Base-by-base conservation (phyloP, 1,284 basidiomycete species). In the Fomitopsis palustris region DNA sequence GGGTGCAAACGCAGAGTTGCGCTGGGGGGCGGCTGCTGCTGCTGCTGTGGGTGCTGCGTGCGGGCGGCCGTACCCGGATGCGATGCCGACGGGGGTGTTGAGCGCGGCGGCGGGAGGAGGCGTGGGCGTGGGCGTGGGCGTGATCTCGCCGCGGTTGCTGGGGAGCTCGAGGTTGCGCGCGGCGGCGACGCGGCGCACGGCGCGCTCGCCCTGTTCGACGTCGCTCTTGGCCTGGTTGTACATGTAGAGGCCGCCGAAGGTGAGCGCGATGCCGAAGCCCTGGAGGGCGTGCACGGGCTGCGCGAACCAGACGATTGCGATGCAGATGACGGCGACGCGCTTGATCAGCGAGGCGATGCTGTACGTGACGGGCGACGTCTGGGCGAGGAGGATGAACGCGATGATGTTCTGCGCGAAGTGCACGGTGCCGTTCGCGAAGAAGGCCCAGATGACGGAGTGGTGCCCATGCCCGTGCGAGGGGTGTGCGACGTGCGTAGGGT, bases 321-420 rank as follows among this genome's bases (percentile, higher is more conserved):
- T 89, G 75, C 95, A 95, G 69, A 99, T 99, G 67, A 99, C 97
- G 49, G 92, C 95, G 58, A 99, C 95, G 33, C 97, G 92, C 78
- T 99, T 99, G 78, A 98, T 88, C 66, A 99, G 86, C 12, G 93
- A 96, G 0, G 96, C 97, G 72, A 99, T 98, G 52, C 93, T 96
- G 78, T 99, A 99, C 0, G 97, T 99, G 61, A 99, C 97, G 6
- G 96, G 97, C 8, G 96, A 98, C 1, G 96, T 97, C 37, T 93
- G 92, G 1, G 94, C 88, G 27, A 99, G 86, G 67, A 99, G 95
- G 66, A 95, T 84, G 77, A 99, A 99, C 21, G 97, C 97, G 65
- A 99, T 90, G 69, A 99, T 89, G 79, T 95, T 98, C 75, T 99
- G 97, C 0, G 87, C 88, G 73, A 98, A 99, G 76, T 99, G 95